A percentile compares a stretch with the other conserved stretches of the same genome.
phyloP scores from a whole-genome alignment of 2,329 filamentous ascomycete species.

The Penicillium sp. region DNA sequence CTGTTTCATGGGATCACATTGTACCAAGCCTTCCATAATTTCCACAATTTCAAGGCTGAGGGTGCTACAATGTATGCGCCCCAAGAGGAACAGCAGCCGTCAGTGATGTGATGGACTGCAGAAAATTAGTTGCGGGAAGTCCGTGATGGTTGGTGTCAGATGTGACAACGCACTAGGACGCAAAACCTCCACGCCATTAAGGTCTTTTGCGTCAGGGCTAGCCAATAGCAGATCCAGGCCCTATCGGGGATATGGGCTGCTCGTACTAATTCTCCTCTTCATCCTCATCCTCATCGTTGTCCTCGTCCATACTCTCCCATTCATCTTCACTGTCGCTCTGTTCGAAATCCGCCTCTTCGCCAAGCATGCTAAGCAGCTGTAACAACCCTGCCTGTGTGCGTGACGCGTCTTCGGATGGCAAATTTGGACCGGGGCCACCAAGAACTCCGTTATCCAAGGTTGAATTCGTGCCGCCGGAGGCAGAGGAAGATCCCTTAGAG shows the following conservation, averaged over 20 bases:
- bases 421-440: not conserved
- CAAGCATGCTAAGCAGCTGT: constrained; percentile 28
- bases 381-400: constrained; percentile 24
- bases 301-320: constrained; percentile 18
- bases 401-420: constrained; percentile 17
- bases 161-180: not conserved
- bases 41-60: not conserved
- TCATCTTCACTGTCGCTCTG: constrained; percentile 10
- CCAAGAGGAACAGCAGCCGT: not conserved
- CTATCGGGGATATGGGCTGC: not conserved
- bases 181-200: not conserved
- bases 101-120: not conserved
- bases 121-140: not conserved
- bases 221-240: not conserved
- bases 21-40: not conserved
- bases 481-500: not conserved
- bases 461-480: not conserved
- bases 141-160: not conserved
- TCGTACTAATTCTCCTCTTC: not conserved
- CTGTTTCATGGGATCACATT: not conserved
- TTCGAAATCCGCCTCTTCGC: constrained; percentile 15
- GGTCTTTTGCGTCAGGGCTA: not conserved
- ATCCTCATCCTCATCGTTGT: not conserved
- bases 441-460: not conserved
- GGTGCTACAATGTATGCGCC: not conserved